Evolutionary conservation across 2,329 filamentous ascomycete genomes (phyloP), one percentile per base, ranked within the genome.

Genomic region (Fusarium camptoceras): DNA sequence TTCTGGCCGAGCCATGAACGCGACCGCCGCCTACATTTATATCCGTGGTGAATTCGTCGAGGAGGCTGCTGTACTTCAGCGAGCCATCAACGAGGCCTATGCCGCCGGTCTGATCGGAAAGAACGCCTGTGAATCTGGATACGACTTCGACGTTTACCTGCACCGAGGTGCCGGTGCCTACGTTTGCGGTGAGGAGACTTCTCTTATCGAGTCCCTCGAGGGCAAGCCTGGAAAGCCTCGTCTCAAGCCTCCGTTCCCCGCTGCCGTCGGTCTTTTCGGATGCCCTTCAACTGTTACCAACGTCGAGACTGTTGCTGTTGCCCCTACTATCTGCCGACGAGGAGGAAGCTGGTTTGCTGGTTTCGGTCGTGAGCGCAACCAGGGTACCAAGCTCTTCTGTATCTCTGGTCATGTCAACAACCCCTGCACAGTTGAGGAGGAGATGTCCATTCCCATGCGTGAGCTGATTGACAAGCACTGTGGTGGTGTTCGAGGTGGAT

Each of bases 381-480:
- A 94, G 76, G 96, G 96, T 77, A 99, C 96, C 71, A 99, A 99
- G 87, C 92, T 99, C 43, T 99, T 92, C 86, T 98, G 94, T 82
- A 98, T 99, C 80, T 98, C 95, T 57, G 96, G 96, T 28, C 94
- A 98, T 81, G 96, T 99, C 85, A 99, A 99, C 88, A 97, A 98
- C 86, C 96, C 96, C 57, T 94, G 89, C 81, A 98, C 96, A 2
- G 96, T 99, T 66, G 96, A 99, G 83, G 96, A 99, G 84, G 96
- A 99, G 84, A 99, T 99, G 96, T 97, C 93, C 55, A 99, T 99
- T 74, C 92, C 96, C 44, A 89, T 99, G 65, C 91, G 93, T 46
- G 96, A 99, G 83, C 89, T 99, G 70, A 98, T 99, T 76, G 96
- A 99, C 70, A 96, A 94, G 85, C 96, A 99, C 88, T 98, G 96